Percentiles rank a stretch among this genome's conserved stretches.
phyloP scores from a whole-genome alignment of 208 protist species.

The Acanthamoeba sp. region DNA sequence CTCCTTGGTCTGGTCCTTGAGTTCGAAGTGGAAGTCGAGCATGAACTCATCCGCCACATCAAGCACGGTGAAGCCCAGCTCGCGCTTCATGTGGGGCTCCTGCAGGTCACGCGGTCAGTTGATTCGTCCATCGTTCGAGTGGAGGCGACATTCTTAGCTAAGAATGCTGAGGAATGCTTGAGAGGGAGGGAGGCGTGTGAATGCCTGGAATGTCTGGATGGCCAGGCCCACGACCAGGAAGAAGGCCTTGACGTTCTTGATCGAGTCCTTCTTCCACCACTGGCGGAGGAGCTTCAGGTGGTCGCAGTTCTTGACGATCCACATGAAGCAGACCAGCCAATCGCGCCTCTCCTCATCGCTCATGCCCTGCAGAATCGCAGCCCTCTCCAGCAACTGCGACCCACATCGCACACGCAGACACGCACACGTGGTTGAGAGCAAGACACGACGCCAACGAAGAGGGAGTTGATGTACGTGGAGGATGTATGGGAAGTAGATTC shows the following conservation, averaged over 20 bases:
- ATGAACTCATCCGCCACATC: slow-evolving; percentile 64
- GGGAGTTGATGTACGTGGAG: slow-evolving; percentile 6
- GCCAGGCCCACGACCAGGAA: slow-evolving; percentile 15
- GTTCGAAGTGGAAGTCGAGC: slow-evolving; percentile 31
- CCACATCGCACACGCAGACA: background rate
- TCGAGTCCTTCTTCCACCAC: slow-evolving; percentile 54
- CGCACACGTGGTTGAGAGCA: background rate
- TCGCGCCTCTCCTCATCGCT: slow-evolving; percentile 35
- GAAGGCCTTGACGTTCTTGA: slow-evolving; percentile 46
- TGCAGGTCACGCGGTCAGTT: background rate
- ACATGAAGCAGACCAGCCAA: slow-evolving; percentile 71
- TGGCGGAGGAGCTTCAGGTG: slow-evolving; percentile 10
- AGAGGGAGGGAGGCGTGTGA: background rate
- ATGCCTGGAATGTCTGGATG: slow-evolving; percentile 18
- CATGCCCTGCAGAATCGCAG: slow-evolving; percentile 34
- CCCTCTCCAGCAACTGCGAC: background rate
- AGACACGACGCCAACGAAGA: background rate
- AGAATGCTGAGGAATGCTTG: background rate
- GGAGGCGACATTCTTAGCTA: too few species aligned
- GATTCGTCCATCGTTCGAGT: too few species aligned
- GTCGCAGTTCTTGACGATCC: slow-evolving; percentile 56
- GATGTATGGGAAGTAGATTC: slow-evolving; percentile 79
- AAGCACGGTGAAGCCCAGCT: slow-evolving; percentile 38
- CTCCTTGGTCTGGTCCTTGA: slow-evolving; percentile 54
- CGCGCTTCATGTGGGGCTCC: slow-evolving; percentile 35